These are phyloP conservation scores for Fusarium heterosporum DNA, from an alignment of 2,329 filamentous ascomycete genomes.

Conservation along the genomic window DNA sequence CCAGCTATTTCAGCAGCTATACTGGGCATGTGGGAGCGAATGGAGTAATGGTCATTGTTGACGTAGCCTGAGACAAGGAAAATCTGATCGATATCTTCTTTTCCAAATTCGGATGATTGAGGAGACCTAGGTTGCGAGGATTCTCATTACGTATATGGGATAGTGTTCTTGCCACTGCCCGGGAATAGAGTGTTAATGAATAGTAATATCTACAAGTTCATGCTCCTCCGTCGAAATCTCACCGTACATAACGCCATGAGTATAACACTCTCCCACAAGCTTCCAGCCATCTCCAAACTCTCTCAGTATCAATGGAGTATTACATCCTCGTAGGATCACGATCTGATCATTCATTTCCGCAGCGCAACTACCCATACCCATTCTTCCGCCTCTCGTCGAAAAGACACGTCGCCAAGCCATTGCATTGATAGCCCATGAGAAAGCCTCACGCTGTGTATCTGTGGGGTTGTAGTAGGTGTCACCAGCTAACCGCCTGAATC, in stretches of 20 bases:
- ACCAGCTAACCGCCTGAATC: accelerated
- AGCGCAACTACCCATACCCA: not conserved
- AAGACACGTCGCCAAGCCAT: not conserved
- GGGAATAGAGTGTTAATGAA: no score
- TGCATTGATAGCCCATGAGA: constrained; percentile 8
- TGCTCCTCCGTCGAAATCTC: not conserved
- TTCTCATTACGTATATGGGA: no score
- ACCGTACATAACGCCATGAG: constrained; percentile 18
- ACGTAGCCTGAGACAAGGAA: no score
- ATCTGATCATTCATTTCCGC: not conserved
- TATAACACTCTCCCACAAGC: constrained; percentile 12
- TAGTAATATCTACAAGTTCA: not conserved
- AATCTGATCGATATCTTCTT: no score
- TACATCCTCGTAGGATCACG: not conserved
- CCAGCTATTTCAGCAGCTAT: no score
- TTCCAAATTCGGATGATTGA: no score
- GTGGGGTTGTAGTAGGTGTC: not conserved
- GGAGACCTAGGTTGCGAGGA: no score
- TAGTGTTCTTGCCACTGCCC: no score
- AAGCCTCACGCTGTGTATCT: not conserved
- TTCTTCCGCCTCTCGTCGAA: not conserved
- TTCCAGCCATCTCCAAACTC: accelerated
- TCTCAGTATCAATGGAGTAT: constrained; percentile 1
- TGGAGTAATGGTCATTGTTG: no score
- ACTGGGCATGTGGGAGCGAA: no score